Conservation (phyloP, 257 asterid genomes). For the Gentiana dahurica region DNA sequence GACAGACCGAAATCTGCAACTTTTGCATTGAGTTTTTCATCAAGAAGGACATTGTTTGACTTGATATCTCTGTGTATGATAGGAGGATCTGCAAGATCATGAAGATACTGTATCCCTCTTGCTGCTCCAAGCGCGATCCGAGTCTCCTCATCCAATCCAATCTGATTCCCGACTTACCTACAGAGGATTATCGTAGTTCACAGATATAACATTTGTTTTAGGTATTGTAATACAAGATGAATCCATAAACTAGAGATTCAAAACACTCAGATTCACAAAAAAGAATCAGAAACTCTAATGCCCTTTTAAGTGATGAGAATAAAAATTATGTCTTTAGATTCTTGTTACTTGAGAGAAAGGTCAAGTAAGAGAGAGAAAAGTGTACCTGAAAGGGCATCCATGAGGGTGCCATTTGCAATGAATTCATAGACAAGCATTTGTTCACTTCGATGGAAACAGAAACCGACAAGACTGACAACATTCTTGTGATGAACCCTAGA, state of each 20-base stretch:
- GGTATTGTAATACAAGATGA: neutral
- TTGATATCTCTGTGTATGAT: constrained; percentile 91
- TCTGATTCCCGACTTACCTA: constrained; percentile 66
- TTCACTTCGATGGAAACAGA: constrained; percentile 83
- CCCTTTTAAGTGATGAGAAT: too few relatives aligned
- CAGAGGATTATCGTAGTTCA: constrained; percentile 3
- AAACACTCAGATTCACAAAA: too few relatives aligned
- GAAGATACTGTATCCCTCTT: constrained; percentile 78
- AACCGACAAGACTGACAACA: constrained; percentile 78
- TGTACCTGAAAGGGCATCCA: constrained; percentile 74
- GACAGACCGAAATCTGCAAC: constrained; percentile 97
- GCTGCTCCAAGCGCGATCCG: constrained; percentile 79
- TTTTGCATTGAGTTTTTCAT: constrained; percentile 65
- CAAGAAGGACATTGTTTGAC: constrained; percentile 68
- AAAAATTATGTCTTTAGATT: too few relatives aligned
- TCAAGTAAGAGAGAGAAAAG: constrained; percentile 8
- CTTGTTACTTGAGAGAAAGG: too few relatives aligned
- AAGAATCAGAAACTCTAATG: too few relatives aligned
- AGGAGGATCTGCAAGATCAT: constrained; percentile 83
- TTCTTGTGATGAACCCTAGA: constrained; percentile 91
- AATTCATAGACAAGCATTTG: constrained; percentile 85
- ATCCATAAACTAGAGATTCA: too few relatives aligned
- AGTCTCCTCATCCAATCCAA: constrained; percentile 89
- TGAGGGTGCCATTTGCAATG: constrained; percentile 70
- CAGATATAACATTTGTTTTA: neutral